These are phyloP conservation scores for Apiospora kogelbergensis DNA, from an alignment of 2,329 filamentous ascomycete genomes.

Conservation along the genomic window DNA sequence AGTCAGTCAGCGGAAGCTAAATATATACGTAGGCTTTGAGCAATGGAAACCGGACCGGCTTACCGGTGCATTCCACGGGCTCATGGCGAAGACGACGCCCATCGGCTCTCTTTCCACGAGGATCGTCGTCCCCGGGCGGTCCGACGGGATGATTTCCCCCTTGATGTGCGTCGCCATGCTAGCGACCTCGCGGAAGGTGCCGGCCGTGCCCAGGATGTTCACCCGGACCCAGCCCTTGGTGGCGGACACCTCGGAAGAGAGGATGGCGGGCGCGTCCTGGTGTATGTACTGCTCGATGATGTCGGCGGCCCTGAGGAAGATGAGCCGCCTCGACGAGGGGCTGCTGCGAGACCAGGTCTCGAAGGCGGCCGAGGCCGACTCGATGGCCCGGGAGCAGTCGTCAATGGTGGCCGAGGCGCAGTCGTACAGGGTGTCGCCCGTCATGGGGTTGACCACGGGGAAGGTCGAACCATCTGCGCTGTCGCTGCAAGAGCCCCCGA, in stretches of 20 bases:
- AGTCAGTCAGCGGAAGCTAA: constrained; percentile 39
- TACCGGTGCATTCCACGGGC: constrained; percentile 78
- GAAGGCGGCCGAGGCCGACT: constrained; percentile 65
- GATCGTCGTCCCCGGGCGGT: constrained; percentile 50
- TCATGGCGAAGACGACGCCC: constrained; percentile 16
- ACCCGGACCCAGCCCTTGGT: constrained; percentile 40
- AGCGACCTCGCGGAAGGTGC: constrained; percentile 43
- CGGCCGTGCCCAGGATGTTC: constrained; percentile 37
- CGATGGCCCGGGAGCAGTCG: constrained; percentile 53
- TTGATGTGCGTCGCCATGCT: constrained; percentile 37
- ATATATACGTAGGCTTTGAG: constrained; percentile 48
- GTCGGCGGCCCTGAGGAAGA: constrained; percentile 69
- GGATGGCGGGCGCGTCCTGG: constrained; percentile 41
- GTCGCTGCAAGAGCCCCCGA: neutral
- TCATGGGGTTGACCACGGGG: constrained; percentile 8
- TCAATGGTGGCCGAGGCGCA: constrained; percentile 56
- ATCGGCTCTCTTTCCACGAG: constrained; percentile 50
- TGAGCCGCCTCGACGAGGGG: constrained; percentile 61
- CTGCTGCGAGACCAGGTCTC: constrained; percentile 66
- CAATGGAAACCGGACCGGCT: no score
- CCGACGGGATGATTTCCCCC: constrained; percentile 34
- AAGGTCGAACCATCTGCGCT: constrained; percentile 22
- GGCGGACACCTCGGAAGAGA: constrained; percentile 41
- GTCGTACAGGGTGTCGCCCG: constrained; percentile 48
- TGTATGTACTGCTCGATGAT: constrained; percentile 59